Conservation (phyloP, 164 flowering plant genomes). For the Sextonia rubra region DNA sequence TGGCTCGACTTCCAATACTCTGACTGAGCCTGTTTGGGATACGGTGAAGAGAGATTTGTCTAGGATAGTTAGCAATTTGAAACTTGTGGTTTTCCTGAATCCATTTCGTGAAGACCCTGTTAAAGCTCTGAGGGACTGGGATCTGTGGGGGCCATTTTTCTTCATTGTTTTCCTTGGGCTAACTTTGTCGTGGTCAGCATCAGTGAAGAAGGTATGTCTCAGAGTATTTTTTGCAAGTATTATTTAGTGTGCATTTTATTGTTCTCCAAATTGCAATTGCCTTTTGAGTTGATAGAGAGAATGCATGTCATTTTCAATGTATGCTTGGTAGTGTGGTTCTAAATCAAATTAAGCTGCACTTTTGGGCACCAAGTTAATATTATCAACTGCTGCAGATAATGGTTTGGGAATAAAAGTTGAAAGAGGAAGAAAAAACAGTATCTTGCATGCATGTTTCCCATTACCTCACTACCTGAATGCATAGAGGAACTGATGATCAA, state of each 20-base stretch:
- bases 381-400: neutral
- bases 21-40: constrained; percentile 96
- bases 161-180: constrained; percentile 94
- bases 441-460: neutral
- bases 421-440: too few relatives aligned
- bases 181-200: constrained; percentile 91
- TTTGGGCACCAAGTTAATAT: neutral
- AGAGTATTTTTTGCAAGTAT: neutral
- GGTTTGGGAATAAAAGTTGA: too few relatives aligned
- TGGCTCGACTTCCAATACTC: constrained; percentile 72
- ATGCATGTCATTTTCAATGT: neutral
- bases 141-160: constrained; percentile 99
- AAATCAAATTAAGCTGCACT: too few relatives aligned
- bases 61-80: constrained; percentile 86
- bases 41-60: constrained; percentile 93
- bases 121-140: constrained; percentile 96
- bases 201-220: constrained; percentile 76
- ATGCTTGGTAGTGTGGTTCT: neutral
- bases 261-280: neutral
- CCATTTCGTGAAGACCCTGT: constrained; percentile 96
- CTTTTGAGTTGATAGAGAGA: neutral
- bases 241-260: neutral
- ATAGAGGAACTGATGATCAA: neutral
- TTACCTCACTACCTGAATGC: neutral
- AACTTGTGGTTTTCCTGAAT: constrained; percentile 95